phyloP scores from a whole-genome alignment of 106 monocot genomes.

The Acanthochlamys bracteata region DNA sequence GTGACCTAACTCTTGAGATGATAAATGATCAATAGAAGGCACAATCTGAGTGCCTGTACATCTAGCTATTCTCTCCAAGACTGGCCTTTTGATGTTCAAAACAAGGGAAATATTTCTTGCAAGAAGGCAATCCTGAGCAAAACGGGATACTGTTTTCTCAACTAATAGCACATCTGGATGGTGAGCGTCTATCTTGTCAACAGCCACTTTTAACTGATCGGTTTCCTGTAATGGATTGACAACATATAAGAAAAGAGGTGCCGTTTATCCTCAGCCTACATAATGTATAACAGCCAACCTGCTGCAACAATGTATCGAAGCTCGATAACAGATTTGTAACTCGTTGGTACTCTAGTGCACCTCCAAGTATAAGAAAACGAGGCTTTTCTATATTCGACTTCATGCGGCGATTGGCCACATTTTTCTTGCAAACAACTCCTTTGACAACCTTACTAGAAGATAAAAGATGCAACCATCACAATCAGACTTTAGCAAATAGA shows the following conservation, averaged over 20 bases:
- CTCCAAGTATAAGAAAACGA: constrained; percentile 70
- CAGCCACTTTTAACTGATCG: constrained; percentile 98
- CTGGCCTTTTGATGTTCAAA: constrained; percentile 77
- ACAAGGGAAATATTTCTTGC: constrained; percentile 82
- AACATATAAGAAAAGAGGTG: neutral
- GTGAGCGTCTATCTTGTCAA: constrained; percentile 81
- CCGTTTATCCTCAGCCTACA: too few species aligned
- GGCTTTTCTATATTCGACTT: constrained; percentile 70
- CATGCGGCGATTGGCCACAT: constrained; percentile 86
- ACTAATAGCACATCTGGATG: constrained; percentile 78
- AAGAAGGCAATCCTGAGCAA: constrained; percentile 87
- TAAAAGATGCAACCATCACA: too few species aligned
- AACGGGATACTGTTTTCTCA: constrained; percentile 87
- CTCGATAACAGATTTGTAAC: constrained; percentile 65
- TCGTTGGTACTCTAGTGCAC: constrained; percentile 92
- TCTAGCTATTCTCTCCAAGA: constrained; percentile 70
- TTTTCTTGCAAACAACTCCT: constrained; percentile 95
- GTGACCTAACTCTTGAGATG: constrained; percentile 53
- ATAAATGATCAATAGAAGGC: constrained; percentile 79
- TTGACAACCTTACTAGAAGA: constrained; percentile 60
- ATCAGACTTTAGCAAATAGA: too few species aligned
- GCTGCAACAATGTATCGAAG: constrained; percentile 89
- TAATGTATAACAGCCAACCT: too few species aligned
- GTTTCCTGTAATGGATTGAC: constrained; percentile 55
- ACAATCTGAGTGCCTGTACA: constrained; percentile 85